These are phyloP conservation scores for Citrus glauca DNA, from an alignment of 345 rosid genomes.

Conservation along the genomic window DNA sequence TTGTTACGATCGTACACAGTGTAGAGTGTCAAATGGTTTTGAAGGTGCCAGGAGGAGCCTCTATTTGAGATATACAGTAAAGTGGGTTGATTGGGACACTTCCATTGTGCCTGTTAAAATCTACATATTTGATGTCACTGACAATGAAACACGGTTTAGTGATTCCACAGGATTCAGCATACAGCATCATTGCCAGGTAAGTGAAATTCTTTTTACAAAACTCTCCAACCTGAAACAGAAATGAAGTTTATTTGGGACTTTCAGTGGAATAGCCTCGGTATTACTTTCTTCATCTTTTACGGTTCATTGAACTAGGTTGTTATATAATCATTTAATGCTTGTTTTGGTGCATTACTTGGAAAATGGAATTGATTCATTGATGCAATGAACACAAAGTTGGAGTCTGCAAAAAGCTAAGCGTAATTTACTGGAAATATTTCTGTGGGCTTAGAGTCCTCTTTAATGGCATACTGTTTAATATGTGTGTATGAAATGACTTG, in stretches of 20 bases:
- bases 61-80: conserved; percentile 58
- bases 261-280: neutral
- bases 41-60: conserved; percentile 41
- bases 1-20: conserved; percentile 66
- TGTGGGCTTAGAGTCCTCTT: neutral
- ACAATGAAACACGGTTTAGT: conserved; percentile 39
- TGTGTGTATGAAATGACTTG: neutral
- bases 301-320: neutral
- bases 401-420: neutral
- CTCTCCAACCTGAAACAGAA: neutral
- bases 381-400: neutral
- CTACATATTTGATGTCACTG: conserved; percentile 77
- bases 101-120: conserved; percentile 56
- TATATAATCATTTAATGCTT: neutral
- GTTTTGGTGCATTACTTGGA: neutral
- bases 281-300: neutral
- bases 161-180: conserved; percentile 34
- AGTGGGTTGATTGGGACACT: conserved; percentile 72
- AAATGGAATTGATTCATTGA: neutral
- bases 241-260: neutral
- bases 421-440: neutral
- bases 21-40: conserved; percentile 56
- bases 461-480: neutral
- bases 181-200: conserved; percentile 62
- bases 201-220: conserved; percentile 3